Evolutionary conservation across 345 rosid genomes (phyloP), one percentile per base, ranked within the genome.

Genomic region (Brassica carinata): DNA sequence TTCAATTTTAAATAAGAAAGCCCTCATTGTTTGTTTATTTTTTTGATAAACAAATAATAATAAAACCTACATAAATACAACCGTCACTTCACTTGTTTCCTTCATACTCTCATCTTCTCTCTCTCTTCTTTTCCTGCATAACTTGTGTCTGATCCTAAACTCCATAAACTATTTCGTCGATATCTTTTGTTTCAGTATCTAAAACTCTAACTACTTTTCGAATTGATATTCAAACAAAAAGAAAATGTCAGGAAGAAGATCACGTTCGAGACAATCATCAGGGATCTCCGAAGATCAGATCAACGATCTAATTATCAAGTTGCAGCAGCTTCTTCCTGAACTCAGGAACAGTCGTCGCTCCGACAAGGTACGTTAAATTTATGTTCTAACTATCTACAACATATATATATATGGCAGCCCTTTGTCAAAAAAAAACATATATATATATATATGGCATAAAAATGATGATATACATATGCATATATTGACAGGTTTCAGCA

Each of bases 271-370:
- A 3, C 85, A 89, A 73, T 89, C 87, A 70, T 80, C 95, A 31
- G 86, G 87, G 48, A 91, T 94, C 82, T 74, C 84, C 10, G 98
- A 94, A 40, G 98, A 94, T 43, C 98, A 92, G 85, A 92, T 94
- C 83, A 84, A 85, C 48, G 96, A 92, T 67, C 95, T 94, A 29
- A 86, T 92, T 18, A 82, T 92, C 78, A 89, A 92, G 87, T 73
- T 94, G 75, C 98, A 90, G 36, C 98, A 86, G 58, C 95, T 92
- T 70, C 86, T 92, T 76, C 98, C 98, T 69, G 97, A 92, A 85
- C 85, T 90, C 72, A 89, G 84, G 18, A 71, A 89, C 13, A 79
- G 75, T 55, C 79, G 92, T 73, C 91, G 94, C 53, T 90, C 94
- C 72, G 87, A 87, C 89, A 88, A 89, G 95, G 98, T n/a, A n/a